phyloP scores from a whole-genome alignment of 129 eudicot genomes.

The Flaveria brownii region DNA sequence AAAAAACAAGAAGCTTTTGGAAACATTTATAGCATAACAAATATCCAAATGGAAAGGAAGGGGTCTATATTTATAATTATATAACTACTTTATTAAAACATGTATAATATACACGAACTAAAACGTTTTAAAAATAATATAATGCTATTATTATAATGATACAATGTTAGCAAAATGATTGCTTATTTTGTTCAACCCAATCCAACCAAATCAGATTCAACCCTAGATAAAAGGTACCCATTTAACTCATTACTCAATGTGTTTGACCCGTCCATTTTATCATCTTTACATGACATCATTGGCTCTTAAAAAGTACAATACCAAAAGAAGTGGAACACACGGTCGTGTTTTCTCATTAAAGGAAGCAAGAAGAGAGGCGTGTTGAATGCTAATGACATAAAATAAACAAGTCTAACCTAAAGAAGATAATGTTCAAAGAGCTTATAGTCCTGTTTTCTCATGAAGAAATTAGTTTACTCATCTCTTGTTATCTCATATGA shows the following conservation, averaged over 20 bases:
- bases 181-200: background rate
- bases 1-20: too few species aligned
- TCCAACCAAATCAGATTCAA: background rate
- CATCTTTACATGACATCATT: background rate
- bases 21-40: too few species aligned
- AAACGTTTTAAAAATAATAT: too few species aligned
- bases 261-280: too few species aligned
- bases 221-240: background rate
- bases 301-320: constrained; percentile 2
- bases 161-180: too few species aligned
- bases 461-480: background rate
- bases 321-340: too few species aligned
- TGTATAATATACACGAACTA: too few species aligned
- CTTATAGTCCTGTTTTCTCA: background rate
- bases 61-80: too few species aligned
- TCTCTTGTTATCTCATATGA: constrained; percentile 30
- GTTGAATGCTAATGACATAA: background rate
- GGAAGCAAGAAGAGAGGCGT: background rate
- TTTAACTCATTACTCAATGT: background rate
- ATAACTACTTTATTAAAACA: too few species aligned
- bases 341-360: too few species aligned
- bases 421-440: background rate
- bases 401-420: background rate
- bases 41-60: too few species aligned
- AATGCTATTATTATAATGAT: too few species aligned